A percentile compares a stretch with the other conserved stretches of the same genome.
phyloP scores from a whole-genome alignment of 2,329 filamentous ascomycete species.

The Xylaria sp. region DNA sequence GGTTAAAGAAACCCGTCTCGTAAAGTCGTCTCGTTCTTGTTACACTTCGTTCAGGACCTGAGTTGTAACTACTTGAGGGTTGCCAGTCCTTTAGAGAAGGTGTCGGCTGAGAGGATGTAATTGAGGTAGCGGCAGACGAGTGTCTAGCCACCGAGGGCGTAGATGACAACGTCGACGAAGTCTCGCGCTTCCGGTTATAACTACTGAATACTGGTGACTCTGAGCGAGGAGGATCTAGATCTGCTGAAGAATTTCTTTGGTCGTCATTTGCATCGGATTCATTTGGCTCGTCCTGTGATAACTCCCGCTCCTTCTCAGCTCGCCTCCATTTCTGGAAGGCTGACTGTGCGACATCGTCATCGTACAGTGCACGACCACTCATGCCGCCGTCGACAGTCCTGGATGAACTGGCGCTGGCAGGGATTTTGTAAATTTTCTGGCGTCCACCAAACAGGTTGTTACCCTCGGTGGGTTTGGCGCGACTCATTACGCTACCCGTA shows the following conservation, averaged over 20 bases:
- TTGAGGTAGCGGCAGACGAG: slow-evolving; percentile 89
- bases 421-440: slow-evolving; percentile 93
- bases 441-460: slow-evolving; percentile 95
- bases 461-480: slow-evolving; percentile 84
- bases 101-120: slow-evolving; percentile 75
- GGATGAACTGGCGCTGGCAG: slow-evolving; percentile 60
- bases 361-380: slow-evolving; percentile 78
- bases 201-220: slow-evolving; percentile 69
- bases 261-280: slow-evolving; percentile 52
- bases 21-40: slow-evolving; percentile 82
- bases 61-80: slow-evolving; percentile 54
- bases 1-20: slow-evolving; percentile 78
- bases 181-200: slow-evolving; percentile 82
- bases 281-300: slow-evolving; percentile 55
- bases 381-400: slow-evolving; percentile 62
- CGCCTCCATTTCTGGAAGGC: slow-evolving; percentile 82
- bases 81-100: slow-evolving; percentile 64
- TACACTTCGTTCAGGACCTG: slow-evolving; percentile 69
- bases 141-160: slow-evolving; percentile 73
- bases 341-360: slow-evolving; percentile 85
- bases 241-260: slow-evolving; percentile 49
- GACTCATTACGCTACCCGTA: slow-evolving; percentile 80
- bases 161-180: slow-evolving; percentile 84
- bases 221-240: slow-evolving; percentile 53
- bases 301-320: slow-evolving; percentile 64